Percentiles rank a stretch among this genome's conserved stretches.
Conservation (phyloP, 805 yeast genomes). For the Helenozyma rhizophorensis region DNA sequence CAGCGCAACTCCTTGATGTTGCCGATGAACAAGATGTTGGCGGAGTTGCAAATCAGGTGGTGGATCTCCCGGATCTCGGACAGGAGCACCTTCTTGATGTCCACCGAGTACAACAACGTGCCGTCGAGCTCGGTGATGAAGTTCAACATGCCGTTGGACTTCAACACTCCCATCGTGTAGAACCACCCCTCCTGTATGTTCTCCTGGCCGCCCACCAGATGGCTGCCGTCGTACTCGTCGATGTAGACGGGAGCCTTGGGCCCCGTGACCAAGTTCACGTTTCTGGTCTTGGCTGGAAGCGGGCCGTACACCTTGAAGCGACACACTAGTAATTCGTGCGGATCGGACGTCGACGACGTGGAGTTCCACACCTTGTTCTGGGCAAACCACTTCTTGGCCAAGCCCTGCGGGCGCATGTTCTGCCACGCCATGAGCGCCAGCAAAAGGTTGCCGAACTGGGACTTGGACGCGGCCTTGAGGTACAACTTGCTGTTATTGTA, state of each 20-base stretch:
- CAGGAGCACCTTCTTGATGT: constrained; percentile 46
- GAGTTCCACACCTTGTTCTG: constrained; percentile 29
- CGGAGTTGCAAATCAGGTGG: constrained; percentile 55
- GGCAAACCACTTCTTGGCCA: constrained; percentile 51
- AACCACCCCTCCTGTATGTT: constrained; percentile 59
- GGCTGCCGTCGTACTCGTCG: constrained; percentile 6
- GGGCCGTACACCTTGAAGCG: constrained; percentile 67
- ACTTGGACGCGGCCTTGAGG: constrained; percentile 30
- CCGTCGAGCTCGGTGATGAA: constrained; percentile 64
- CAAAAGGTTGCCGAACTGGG: constrained; percentile 40
- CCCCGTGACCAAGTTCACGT: constrained; percentile 33
- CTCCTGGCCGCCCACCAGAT: constrained; percentile 3
- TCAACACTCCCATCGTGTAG: constrained; percentile 63
- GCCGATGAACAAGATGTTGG: constrained; percentile 59
- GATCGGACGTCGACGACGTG: constrained; percentile 16
- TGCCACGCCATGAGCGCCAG: constrained; percentile 55
- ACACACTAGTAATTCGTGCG: constrained; percentile 50
- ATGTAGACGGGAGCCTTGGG: constrained; percentile 33
- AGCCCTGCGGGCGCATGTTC: constrained; percentile 46
- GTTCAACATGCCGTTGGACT: constrained; percentile 59
- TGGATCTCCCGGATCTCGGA: constrained; percentile 65
- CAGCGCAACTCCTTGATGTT: constrained; percentile 49
- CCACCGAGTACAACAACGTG: constrained; percentile 52
- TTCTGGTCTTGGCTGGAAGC: constrained; percentile 38
- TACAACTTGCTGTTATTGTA: constrained; percentile 36